Evolutionary conservation across 129 eudicot species (phyloP).

Genomic region (Arctium lappa): DNA sequence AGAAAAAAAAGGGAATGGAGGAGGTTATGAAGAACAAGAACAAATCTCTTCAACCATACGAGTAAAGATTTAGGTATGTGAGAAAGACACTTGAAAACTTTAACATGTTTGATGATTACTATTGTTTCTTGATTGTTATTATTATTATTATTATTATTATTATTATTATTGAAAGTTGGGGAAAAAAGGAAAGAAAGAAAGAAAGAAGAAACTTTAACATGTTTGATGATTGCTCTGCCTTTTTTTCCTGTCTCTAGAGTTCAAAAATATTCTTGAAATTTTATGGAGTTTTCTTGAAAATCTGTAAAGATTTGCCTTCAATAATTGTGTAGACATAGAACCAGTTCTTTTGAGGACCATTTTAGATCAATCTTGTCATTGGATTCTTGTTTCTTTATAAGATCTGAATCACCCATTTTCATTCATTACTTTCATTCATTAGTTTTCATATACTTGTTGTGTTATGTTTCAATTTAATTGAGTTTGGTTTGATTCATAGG

Average conservation of each 20-base stretch:
- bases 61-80: slow-evolving; percentile 29
- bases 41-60: neutral
- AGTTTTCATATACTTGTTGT: too few relatives aligned
- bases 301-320: neutral
- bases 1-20: too few relatives aligned
- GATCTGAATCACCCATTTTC: slow-evolving; percentile 40
- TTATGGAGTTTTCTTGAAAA: slow-evolving; percentile 14
- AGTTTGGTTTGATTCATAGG: slow-evolving; percentile 22
- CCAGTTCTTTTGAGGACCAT: neutral
- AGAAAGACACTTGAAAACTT: slow-evolving; percentile 28
- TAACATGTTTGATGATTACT: slow-evolving; percentile 19
- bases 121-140: slow-evolving; percentile 3
- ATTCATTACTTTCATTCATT: neutral
- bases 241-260: slow-evolving; percentile 34
- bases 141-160: slow-evolving; percentile 9
- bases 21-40: neutral
- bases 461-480: neutral
- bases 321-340: too few relatives aligned
- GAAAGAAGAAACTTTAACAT: neutral
- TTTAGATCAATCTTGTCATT: too few relatives aligned
- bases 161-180: neutral
- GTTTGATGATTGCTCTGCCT: neutral
- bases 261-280: slow-evolving; percentile 17
- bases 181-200: slow-evolving; percentile 27
- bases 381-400: slow-evolving; percentile 26